Evolutionary conservation across 176 grass and related monocot genomes (phyloP), one percentile per base, ranked within the genome.

Genomic region (Phyllostachys edulis): DNA sequence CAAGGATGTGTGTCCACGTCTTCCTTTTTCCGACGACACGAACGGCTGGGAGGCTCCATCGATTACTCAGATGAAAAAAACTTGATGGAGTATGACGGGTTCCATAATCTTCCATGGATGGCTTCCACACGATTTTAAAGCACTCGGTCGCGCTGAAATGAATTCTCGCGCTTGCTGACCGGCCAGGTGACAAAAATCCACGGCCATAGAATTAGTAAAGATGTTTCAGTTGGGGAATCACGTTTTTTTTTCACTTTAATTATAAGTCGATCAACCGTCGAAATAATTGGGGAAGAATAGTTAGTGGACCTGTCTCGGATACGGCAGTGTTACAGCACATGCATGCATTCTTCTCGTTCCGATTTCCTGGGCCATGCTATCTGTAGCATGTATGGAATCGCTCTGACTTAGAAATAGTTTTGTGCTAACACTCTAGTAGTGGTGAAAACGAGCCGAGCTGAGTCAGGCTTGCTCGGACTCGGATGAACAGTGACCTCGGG

Each of bases 311-410:
- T 64, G 5, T 16, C 5, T 64, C 5, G 12, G 27, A 15, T 16
- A 15, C 14, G 8, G 2, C 1, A 34, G 62, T 64, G 61, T 34
- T 64, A 2, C 5, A 56, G 18, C 75, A 77, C 39, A 64, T 78
- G 76, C 6, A 38, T 18, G 15, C 72, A 5, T 21, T 14, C 40
- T 37, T 21, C 47, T 18, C 4, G 26, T 11, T 57, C 9, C 21
- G 8, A 9, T 7, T 75, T 38, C 71, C 63, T 5, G 45, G 60
- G 50, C 9, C 36, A 45, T 76, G 62, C 82, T 55, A 36, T 67
- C n/a, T 67, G 37, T n/a, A 34, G 63, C 49, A 23, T 57, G 82
- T 23, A 63, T 77, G 73, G 47, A 76, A 76, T 67, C 47, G 36
- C 55, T 45, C 55, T 23, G 23, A 56, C 36, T 68, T n/a, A 36